Conservation (phyloP, 1,284 basidiomycete genomes). For the Quambalaria eucalypti region DNA sequence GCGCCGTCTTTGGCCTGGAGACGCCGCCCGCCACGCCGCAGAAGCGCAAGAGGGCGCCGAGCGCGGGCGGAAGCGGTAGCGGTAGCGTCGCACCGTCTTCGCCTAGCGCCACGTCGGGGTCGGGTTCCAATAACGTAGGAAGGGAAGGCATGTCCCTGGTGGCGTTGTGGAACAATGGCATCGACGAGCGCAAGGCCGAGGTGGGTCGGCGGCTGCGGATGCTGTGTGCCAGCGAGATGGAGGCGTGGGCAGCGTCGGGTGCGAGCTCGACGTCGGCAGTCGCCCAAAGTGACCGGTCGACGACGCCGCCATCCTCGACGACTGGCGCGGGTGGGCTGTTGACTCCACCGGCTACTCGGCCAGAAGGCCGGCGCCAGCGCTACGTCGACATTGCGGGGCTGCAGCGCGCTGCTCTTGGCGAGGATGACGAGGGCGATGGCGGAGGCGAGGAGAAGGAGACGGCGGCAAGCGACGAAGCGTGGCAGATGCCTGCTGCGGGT, state of each 20-base stretch:
- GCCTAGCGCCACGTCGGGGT: no score
- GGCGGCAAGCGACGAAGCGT: neutral
- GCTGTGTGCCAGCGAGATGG: slow-evolving; percentile 19
- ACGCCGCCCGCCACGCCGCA: neutral
- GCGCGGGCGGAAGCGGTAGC: neutral
- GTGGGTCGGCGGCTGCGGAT: slow-evolving; percentile 20
- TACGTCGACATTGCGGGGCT: neutral
- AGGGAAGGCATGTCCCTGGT: slow-evolving; percentile 30
- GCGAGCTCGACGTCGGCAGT: slow-evolving; percentile 4
- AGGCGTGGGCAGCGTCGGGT: slow-evolving; percentile 21
- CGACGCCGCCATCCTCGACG: slow-evolving; percentile 1
- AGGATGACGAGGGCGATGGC: neutral
- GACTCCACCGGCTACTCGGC: slow-evolving; percentile 7
- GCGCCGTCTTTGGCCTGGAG: neutral
- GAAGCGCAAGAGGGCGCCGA: slow-evolving; percentile 1
- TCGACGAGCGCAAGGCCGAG: slow-evolving; percentile 34
- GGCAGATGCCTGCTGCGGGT: slow-evolving; percentile 7
- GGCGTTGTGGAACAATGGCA: slow-evolving; percentile 41
- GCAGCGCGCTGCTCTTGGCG: no score
- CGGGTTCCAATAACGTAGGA: neutral
- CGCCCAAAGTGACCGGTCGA: neutral
- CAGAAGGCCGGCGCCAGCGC: slow-evolving; percentile 6
- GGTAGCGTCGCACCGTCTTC: no score
- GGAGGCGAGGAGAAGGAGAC: neutral
- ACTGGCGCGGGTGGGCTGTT: slow-evolving; percentile 3